These are phyloP conservation scores for Cryptococcus sp. DNA, from an alignment of 1,284 basidiomycete genomes.

Conservation along the genomic window DNA sequence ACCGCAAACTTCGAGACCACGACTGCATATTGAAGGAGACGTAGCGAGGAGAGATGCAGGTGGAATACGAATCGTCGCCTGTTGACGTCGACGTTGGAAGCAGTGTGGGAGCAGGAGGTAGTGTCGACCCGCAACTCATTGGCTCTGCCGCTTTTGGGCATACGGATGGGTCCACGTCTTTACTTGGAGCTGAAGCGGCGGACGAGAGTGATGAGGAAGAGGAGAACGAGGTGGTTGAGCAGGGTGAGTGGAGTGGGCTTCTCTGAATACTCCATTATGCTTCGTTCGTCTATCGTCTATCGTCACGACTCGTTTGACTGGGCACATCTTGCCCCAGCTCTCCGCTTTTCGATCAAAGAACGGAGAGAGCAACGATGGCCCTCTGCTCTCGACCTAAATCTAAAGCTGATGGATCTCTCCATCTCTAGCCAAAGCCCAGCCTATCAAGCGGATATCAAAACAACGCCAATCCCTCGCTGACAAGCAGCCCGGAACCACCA, in stretches of 20 bases:
- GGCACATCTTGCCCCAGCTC: too few species aligned
- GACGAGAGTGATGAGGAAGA: constrained; percentile 19
- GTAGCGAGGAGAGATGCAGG: constrained; percentile 19
- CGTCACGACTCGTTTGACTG: too few species aligned
- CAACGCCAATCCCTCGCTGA: constrained; percentile 48
- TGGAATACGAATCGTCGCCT: constrained; percentile 27
- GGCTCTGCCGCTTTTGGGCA: not conserved
- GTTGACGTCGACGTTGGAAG: not conserved
- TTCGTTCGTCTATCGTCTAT: not conserved
- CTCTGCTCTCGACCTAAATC: not conserved
- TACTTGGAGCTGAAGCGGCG: constrained; percentile 9
- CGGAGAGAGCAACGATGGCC: not conserved
- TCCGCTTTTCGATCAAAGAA: not conserved
- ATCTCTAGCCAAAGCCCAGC: constrained; percentile 19
- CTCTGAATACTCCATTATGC: not conserved
- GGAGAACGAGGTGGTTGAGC: constrained; percentile 13
- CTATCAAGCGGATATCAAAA: constrained; percentile 39
- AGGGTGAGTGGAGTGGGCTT: constrained; percentile 1
- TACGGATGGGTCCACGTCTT: constrained; percentile 9
- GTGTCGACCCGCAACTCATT: not conserved
- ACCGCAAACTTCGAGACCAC: too few species aligned
- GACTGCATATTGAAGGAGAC: too few species aligned
- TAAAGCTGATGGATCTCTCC: not conserved
- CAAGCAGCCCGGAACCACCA: constrained; percentile 49
- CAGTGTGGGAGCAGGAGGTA: not conserved